Conservation (phyloP, 1,139 yeast genomes). For the Geotrichum restrictum region DNA sequence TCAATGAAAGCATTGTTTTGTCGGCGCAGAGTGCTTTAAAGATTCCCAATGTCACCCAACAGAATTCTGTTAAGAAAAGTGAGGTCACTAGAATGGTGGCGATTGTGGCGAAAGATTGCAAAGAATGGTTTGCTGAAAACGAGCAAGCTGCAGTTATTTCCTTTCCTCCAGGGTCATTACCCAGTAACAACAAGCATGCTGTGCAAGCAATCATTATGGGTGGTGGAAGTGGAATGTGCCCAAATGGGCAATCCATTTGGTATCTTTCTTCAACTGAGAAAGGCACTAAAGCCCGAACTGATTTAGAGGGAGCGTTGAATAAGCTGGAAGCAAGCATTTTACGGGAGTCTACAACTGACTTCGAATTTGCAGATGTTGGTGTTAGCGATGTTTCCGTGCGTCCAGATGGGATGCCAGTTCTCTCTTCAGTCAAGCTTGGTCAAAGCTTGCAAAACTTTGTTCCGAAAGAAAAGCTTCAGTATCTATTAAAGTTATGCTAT, state of each 20-base stretch:
- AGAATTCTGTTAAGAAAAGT: slow-evolving; percentile 39
- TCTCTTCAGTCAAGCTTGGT: slow-evolving; percentile 81
- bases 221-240: slow-evolving; percentile 85
- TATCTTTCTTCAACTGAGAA: slow-evolving; percentile 75
- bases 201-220: slow-evolving; percentile 88
- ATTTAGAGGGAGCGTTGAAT: slow-evolving; percentile 72
- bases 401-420: slow-evolving; percentile 61
- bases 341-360: slow-evolving; percentile 63
- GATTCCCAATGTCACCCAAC: slow-evolving; percentile 49
- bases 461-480: slow-evolving; percentile 74
- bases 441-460: slow-evolving; percentile 78
- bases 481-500: slow-evolving; percentile 72
- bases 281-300: slow-evolving; percentile 63
- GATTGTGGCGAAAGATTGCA: slow-evolving; percentile 79
- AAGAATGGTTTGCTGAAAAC: slow-evolving; percentile 83
- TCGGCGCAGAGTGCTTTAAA: slow-evolving; percentile 31
- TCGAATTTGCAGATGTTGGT: slow-evolving; percentile 52
- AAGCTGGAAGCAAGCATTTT: slow-evolving; percentile 76
- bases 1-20: slow-evolving; percentile 65
- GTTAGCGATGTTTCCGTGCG: slow-evolving; percentile 54
- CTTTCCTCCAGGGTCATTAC: slow-evolving; percentile 83
- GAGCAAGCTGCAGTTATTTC: slow-evolving; percentile 85
- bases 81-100: slow-evolving; percentile 69
- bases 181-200: slow-evolving; percentile 61
- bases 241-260: slow-evolving; percentile 87